Evolutionary conservation across 2,329 filamentous ascomycete species (phyloP).

Genomic region (Shiraia sp.): DNA sequence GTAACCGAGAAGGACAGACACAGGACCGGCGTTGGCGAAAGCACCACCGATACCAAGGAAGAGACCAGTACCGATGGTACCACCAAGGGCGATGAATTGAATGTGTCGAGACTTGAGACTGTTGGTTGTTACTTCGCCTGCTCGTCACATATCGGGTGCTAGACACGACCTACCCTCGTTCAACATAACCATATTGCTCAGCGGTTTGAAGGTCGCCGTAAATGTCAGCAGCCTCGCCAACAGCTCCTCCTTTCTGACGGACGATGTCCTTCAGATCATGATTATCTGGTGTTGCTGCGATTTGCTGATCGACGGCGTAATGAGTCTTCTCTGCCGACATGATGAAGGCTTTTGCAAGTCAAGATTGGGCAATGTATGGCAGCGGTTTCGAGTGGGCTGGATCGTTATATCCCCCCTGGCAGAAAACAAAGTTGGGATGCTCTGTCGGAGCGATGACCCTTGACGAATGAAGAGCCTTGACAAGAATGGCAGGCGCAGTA

Average conservation of each 20-base stretch:
- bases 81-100: constrained; percentile 63
- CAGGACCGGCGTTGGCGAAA: constrained; percentile 38
- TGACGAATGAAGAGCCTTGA: constrained; percentile 5
- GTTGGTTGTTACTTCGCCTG: constrained; percentile 8
- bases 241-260: constrained; percentile 24
- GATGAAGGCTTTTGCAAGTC: no score
- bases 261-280: constrained; percentile 32
- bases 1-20: constrained; percentile 44
- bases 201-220: constrained; percentile 57
- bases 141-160: neutral
- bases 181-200: constrained; percentile 57
- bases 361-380: no score
- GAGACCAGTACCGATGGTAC: constrained; percentile 53
- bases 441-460: constrained; percentile 6
- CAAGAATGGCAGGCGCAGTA: constrained; percentile 14
- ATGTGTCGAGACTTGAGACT: constrained; percentile 59
- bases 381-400: no score
- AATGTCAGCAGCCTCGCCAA: constrained; percentile 55
- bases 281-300: constrained; percentile 10
- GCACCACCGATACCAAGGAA: constrained; percentile 41
- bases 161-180: constrained; percentile 47
- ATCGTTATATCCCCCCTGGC: no score
- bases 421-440: no score
- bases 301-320: constrained; percentile 24
- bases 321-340: constrained; percentile 37